Base-by-base conservation (phyloP, 1,284 basidiomycete species). In the Ceratobasidium papillatum region DNA sequence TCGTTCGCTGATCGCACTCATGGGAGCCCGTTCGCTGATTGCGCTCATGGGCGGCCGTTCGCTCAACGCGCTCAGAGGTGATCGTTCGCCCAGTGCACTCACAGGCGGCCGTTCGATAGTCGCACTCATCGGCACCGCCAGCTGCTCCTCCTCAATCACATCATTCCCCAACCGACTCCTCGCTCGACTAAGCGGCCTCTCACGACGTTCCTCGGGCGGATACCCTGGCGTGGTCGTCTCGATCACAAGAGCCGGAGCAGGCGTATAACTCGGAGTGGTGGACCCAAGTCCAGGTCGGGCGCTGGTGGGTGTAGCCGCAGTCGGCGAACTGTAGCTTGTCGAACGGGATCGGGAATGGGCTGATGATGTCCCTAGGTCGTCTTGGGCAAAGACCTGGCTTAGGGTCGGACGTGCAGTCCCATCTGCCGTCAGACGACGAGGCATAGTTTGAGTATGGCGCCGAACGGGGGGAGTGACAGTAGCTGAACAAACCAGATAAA, bases 361-460 rank as follows among this genome's bases (percentile, higher is more conserved):
- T 11, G 65, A 1, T 2, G 66, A 41, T 7, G 66, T 43, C 7
- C 45, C 49, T 9, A 56, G n/a, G 22, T 71, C 68, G n/a, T 71
- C 68, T n/a, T 61, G 68, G 9, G 68, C 68, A 49, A 71, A 71
- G 11, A 71, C 43, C 41, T 71, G 68, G 25, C 38, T 38, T 8
- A 71, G 38, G 43, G 14, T 61, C 17, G 68, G 68, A 19, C 68
- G 68, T 19, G 8, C 22, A 34, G 54, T 27, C 3, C 56, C 43
- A 2, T 71, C 68, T 14, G 54, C 25, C 8, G 68, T 71, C 5
- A 71, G 45, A 3, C 68, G 68, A 8, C 68, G 68, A 47, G 68
- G 68, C 68, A 71, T 71, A 8, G 68, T 71, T 49, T 71, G 68
- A 12, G 68, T 71, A 41, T 71, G 68, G 27, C 68, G 68, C 9